These are phyloP conservation scores for Naganishia sp. DNA, from an alignment of 1,284 basidiomycete species.

Conservation along the genomic window DNA sequence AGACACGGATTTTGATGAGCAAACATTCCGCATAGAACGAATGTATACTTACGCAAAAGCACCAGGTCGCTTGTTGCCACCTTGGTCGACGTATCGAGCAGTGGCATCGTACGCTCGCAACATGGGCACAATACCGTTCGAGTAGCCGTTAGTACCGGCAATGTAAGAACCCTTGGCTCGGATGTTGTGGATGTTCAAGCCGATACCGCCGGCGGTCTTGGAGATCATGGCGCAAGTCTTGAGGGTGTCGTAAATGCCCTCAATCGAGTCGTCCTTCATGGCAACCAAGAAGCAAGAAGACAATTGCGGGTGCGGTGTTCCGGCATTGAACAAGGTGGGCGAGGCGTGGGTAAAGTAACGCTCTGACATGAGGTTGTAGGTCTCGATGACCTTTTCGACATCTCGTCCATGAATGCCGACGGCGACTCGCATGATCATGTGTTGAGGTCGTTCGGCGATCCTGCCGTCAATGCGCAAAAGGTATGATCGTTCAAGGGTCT, in stretches of 20 bases:
- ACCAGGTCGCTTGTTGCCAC: slow-evolving; percentile 98
- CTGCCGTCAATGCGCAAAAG: slow-evolving; percentile 91
- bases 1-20: not conserved
- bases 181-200: slow-evolving; percentile 94
- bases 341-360: slow-evolving; percentile 97
- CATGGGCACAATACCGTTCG: slow-evolving; percentile 99
- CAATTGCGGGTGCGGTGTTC: slow-evolving; percentile 91
- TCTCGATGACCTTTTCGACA: slow-evolving; percentile 86
- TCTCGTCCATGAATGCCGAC: slow-evolving; percentile 94
- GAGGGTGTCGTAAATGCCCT: slow-evolving; percentile 98
- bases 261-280: slow-evolving; percentile 99
- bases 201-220: slow-evolving; percentile 98
- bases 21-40: too few species aligned
- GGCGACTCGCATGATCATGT: slow-evolving; percentile 99
- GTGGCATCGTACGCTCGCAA: slow-evolving; percentile 97
- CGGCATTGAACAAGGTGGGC: slow-evolving; percentile 98
- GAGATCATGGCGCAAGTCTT: slow-evolving; percentile 99
- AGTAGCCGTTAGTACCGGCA: slow-evolving; percentile 86
- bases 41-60: slow-evolving; percentile 72
- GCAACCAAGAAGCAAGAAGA: slow-evolving; percentile 97
- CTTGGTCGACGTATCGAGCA: slow-evolving; percentile 98
- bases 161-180: slow-evolving; percentile 81
- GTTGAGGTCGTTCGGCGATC: slow-evolving; percentile 95
- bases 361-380: slow-evolving; percentile 94
- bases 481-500: slow-evolving; percentile 98